Percentiles rank a stretch among this genome's conserved stretches.
Conservation (phyloP, 2,329 filamentous ascomycete genomes). For the Aspergillus felis region DNA sequence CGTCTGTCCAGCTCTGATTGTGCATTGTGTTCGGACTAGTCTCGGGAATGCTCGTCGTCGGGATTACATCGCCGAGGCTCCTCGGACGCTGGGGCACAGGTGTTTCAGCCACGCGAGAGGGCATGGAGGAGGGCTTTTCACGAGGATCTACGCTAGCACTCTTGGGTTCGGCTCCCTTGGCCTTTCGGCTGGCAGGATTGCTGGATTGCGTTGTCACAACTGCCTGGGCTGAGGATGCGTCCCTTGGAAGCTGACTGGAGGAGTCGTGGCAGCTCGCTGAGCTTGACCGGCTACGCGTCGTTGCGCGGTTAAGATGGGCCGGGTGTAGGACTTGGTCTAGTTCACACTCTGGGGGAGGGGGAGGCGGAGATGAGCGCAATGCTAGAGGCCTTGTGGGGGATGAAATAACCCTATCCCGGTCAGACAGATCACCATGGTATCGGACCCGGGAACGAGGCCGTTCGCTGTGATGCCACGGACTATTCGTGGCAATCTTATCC, state of each 20-base stretch:
- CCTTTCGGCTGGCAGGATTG: slow-evolving; percentile 9
- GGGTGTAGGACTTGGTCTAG: slow-evolving; percentile 6
- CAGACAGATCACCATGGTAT: slow-evolving; percentile 5
- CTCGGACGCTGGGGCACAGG: slow-evolving; percentile 28
- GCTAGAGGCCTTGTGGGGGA: neutral
- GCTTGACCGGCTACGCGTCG: slow-evolving; percentile 5
- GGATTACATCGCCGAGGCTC: slow-evolving; percentile 22
- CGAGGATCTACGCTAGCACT: slow-evolving; percentile 9
- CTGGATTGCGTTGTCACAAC: slow-evolving; percentile 11
- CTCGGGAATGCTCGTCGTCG: slow-evolving; percentile 35
- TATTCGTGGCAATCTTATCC: neutral
- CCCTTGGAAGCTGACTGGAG: slow-evolving; percentile 4
- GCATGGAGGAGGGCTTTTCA: slow-evolving; percentile 36
- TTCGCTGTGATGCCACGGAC: slow-evolving; percentile 2
- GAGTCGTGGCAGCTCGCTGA: slow-evolving; percentile 8
- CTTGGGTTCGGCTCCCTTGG: slow-evolving; percentile 4
- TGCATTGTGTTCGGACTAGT: slow-evolving; percentile 32
- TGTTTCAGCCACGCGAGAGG: slow-evolving; percentile 39
- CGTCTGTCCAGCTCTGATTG: slow-evolving; percentile 19
- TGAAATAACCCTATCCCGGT: neutral
- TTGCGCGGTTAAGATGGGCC: slow-evolving; percentile 1
- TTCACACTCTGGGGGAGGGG: slow-evolving; percentile 21
- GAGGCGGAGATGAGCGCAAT: slow-evolving; percentile 18
- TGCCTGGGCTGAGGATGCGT: slow-evolving; percentile 5
- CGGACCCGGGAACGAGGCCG: neutral